These are phyloP conservation scores for Sonneratia alba DNA, from an alignment of 345 rosid species.

Conservation along the genomic window DNA sequence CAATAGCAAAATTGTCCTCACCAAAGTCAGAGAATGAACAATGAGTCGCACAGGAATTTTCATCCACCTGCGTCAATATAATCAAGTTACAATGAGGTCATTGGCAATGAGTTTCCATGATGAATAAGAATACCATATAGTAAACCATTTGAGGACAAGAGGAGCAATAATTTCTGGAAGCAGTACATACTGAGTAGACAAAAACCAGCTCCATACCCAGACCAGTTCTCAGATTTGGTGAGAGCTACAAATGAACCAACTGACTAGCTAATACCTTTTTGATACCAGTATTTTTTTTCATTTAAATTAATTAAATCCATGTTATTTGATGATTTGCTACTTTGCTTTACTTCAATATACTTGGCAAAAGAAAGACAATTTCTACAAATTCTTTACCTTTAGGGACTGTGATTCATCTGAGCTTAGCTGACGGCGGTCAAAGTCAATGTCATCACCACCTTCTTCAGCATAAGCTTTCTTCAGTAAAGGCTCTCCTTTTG, in stretches of 20 bases:
- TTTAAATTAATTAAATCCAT: background rate
- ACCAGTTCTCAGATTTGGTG: background rate
- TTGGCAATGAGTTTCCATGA: background rate
- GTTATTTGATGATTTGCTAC: background rate
- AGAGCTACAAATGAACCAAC: no score
- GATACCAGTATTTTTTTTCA: background rate
- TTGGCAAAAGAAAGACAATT: background rate
- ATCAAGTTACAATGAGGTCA: constrained; percentile 9
- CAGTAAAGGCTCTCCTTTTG: constrained; percentile 84
- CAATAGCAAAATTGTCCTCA: constrained; percentile 79
- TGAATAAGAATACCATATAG: background rate
- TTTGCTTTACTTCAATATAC: background rate
- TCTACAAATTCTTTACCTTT: constrained; percentile 32
- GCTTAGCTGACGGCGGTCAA: constrained; percentile 81
- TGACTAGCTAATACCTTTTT: no score
- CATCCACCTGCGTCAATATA: constrained; percentile 57
- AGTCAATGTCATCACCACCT: constrained; percentile 97
- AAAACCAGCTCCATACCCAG: background rate
- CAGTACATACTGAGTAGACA: background rate
- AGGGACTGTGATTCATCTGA: constrained; percentile 55
- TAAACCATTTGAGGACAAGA: background rate
- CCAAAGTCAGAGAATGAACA: constrained; percentile 77
- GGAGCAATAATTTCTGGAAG: background rate
- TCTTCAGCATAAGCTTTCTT: constrained; percentile 84
- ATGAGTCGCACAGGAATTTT: constrained; percentile 39